Evolutionary conservation across 1,284 basidiomycete genomes (phyloP).

Genomic region (Ceratobasidium sp.): DNA sequence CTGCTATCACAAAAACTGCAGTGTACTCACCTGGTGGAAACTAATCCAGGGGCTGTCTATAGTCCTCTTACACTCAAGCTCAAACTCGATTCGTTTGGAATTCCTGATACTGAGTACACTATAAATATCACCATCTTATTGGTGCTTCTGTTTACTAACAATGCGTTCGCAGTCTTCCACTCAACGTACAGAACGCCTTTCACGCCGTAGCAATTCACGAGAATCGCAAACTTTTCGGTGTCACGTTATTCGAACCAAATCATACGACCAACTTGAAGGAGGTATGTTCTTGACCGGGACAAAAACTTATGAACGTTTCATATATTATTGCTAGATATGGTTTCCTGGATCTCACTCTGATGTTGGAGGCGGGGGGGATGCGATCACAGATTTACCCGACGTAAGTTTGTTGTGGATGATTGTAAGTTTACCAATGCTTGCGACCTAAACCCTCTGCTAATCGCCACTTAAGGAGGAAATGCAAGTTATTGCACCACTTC

Average conservation of each 20-base stretch:
- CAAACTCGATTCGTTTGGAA: not conserved
- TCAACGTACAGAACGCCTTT: constrained; percentile 42
- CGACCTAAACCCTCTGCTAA: too few relatives aligned
- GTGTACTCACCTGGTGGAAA: not conserved
- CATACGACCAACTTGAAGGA: constrained; percentile 19
- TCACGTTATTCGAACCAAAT: constrained; percentile 29
- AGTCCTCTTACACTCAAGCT: constrained; percentile 4
- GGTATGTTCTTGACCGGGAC: not conserved
- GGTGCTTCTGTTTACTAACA: not conserved
- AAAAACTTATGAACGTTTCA: too few relatives aligned
- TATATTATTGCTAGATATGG: constrained; percentile 3
- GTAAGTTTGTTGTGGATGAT: constrained; percentile 46
- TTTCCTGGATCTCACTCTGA: constrained; percentile 45
- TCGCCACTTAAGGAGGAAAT: constrained; percentile 4
- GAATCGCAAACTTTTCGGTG: constrained; percentile 20
- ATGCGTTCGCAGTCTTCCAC: constrained; percentile 3
- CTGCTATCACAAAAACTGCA: too few relatives aligned
- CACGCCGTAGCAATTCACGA: constrained; percentile 46
- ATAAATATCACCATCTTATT: not conserved
- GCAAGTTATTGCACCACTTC: constrained; percentile 2
- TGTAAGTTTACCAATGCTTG: constrained; percentile 8
- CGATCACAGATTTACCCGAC: constrained; percentile 33
- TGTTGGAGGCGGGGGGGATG: constrained; percentile 45
- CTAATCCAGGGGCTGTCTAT: constrained; percentile 10
- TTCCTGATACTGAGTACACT: constrained; percentile 16